A percentile compares a stretch with the other conserved stretches of the same genome.
Conservation (phyloP, 331 rosid genomes). For the Rosa hybrid region DNA sequence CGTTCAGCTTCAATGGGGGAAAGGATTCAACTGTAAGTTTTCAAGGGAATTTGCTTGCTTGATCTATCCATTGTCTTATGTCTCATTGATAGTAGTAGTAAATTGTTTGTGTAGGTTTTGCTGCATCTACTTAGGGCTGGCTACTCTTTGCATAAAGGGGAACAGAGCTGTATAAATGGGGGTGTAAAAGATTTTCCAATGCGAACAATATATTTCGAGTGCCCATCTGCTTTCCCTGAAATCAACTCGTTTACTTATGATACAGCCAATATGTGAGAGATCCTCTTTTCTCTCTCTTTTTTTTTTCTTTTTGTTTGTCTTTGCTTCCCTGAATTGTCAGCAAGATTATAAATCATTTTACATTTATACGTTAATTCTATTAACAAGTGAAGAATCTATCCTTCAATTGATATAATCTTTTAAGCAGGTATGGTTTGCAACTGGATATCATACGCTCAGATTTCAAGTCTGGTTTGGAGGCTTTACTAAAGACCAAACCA, state of each 20-base stretch:
- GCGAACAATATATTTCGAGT: conserved; percentile 89
- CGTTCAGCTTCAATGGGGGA: conserved; percentile 97
- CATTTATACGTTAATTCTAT: conserved; percentile 7
- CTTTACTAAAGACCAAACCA: conserved; percentile 69
- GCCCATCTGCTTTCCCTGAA: conserved; percentile 73
- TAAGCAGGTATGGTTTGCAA: conserved; percentile 82
- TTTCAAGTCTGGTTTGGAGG: conserved; percentile 94
- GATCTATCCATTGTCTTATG: conserved; percentile 14
- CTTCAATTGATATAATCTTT: conserved; percentile 26
- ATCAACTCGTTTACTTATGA: conserved; percentile 85
- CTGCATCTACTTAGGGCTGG: conserved; percentile 95
- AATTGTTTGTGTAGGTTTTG: conserved; percentile 69
- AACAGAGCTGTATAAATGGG: conserved; percentile 55
- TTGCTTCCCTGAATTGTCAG: not conserved
- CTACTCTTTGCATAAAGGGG: conserved; percentile 70
- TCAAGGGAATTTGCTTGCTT: conserved; percentile 24
- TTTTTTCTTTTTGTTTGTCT: not conserved
- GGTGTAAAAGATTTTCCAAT: conserved; percentile 63
- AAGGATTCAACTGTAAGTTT: conserved; percentile 92
- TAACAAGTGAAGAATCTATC: conserved; percentile 15
- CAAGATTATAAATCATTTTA: conserved; percentile 6
- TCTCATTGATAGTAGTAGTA: conserved; percentile 28
- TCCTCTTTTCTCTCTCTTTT: conserved; percentile 19
- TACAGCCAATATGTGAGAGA: conserved; percentile 66
- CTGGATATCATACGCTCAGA: conserved; percentile 77